Evolutionary conservation across 768 basidiomycete species (phyloP), one percentile per base, ranked within the genome.

Genomic region (Suillus variegatus): DNA sequence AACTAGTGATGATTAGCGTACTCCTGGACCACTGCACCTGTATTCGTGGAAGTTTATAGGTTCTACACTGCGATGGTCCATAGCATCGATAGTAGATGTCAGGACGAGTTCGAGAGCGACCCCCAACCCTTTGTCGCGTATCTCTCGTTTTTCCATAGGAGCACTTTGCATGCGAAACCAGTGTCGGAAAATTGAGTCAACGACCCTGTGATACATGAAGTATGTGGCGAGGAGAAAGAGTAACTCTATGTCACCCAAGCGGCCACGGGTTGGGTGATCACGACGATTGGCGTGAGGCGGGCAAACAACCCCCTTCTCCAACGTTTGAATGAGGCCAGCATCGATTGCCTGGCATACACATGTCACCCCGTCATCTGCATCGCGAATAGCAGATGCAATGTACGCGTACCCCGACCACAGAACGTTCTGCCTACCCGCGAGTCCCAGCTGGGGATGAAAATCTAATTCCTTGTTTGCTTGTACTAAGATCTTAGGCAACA

Each of bases 1-100:
- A 55, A 54, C 32, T 54, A 54, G 18, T 35, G 10, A 35, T 12
- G 9, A 55, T 55, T 5, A 35, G 32, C 32, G 54, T 35, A 55
- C 54, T 35, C 32, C 54, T 55, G 54, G 54, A 20, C 54, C 54
- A 55, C 32, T 55, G 32, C 54, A 55, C 54, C 18, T 55, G 32
- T 55, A 55, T n/a, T 35, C 10, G 3, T 55, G 18, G 18, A 20
- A 20, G 54, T 55, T 55, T 12, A 55, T 35, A 10, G 18, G 32
- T 6, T 35, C 18, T 6, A 35, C 18, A 55, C 4, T 20, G 54
- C 54, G 32, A 55, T 35, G 6, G 1, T 35, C 8, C 32, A 55
- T 35, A 13, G 54, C 54, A 6, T 55, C 32, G 54, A 6, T 6
- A 55, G 32, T 20, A 54, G 54, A 10, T 35, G 2, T 55, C 54